Base-by-base conservation (phyloP, 495 filamentous ascomycete genomes). In the Aspergillus cavernicola region DNA sequence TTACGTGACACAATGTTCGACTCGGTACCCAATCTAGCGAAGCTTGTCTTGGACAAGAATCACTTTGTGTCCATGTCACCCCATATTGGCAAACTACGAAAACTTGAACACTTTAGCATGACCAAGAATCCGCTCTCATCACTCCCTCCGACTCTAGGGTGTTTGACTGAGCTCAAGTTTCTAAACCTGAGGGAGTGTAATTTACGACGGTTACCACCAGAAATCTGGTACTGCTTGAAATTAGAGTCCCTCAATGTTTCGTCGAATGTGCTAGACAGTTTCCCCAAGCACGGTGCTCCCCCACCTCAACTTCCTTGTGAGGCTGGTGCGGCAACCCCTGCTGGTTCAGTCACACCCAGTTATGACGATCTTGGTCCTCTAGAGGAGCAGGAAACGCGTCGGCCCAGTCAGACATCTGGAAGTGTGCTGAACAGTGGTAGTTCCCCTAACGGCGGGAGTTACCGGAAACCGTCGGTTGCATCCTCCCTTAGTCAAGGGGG, bases 111-210 rank as follows among this genome's bases (percentile, higher is more conserved):
- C 71, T 85, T 99, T 62, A 97, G 92, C 67, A 89, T 97, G 54
- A 90, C 90, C 29, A 87, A 89, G 61, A 99, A 99, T 58, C 83
- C 87, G 0, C 80, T 99, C 3, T 84, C 81, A 45, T 83, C 86
- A 41, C 74, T 99, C 20, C 93, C 93, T 28, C 66, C 85, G 0
- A 90, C 93, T 55, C 85, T 97, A 57, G 95, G 93, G 1, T 87
- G 87, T 53, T 79, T 97, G 36, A 79, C 75, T 2, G 92, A 97
- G 60, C 79, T 99, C 35, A 85, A 81, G 48, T 86, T 87, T 52
- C 74, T 99, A 12, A 92, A 97, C 67, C 69, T 96, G 31, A 82
- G 90, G 58, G 90, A 92, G 58, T 97, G 97, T 70, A 97, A 96
- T 62, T 75, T 99, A 38, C 85, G 86, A 58, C 84, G 82, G 45